These are phyloP conservation scores for Collybiopsis confluens DNA, from an alignment of 768 basidiomycete genomes.

Conservation along the genomic window DNA sequence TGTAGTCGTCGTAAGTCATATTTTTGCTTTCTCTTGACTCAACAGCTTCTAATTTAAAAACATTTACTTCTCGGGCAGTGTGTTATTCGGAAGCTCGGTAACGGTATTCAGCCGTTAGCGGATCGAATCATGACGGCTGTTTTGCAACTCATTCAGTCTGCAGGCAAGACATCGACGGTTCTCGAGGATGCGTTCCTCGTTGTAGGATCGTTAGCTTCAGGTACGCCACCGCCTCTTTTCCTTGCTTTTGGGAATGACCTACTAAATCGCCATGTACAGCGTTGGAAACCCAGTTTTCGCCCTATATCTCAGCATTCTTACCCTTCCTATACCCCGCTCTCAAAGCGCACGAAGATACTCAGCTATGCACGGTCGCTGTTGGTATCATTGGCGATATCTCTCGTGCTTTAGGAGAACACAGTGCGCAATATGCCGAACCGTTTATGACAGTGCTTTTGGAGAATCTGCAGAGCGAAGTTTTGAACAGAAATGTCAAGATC, in stretches of 20 bases:
- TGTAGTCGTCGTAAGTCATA: constrained; percentile 69
- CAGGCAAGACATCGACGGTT: constrained; percentile 90
- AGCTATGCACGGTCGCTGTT: constrained; percentile 92
- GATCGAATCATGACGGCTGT: constrained; percentile 95
- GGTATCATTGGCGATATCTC: constrained; percentile 95
- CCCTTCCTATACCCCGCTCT: constrained; percentile 87
- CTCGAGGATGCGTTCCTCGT: constrained; percentile 96
- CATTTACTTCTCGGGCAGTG: constrained; percentile 44
- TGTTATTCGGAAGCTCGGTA: constrained; percentile 79
- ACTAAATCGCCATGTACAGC: constrained; percentile 33
- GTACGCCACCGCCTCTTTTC: constrained; percentile 31
- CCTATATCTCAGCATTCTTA: constrained; percentile 82
- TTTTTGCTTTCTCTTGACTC: not conserved
- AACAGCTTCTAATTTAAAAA: not conserved
- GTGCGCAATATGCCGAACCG: constrained; percentile 73
- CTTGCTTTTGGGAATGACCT: not conserved
- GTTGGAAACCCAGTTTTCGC: constrained; percentile 72
- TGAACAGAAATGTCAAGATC: constrained; percentile 95
- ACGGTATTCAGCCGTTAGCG: constrained; percentile 80
- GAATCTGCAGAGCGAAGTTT: constrained; percentile 84
- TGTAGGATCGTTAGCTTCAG: constrained; percentile 80
- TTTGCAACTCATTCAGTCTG: constrained; percentile 78
- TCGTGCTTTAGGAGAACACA: constrained; percentile 86
- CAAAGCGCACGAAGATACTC: constrained; percentile 90
- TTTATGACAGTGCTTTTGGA: constrained; percentile 94